Evolutionary conservation across 2,329 filamentous ascomycete genomes (phyloP).

Genomic region (Thermothelomyces thermophilus): DNA sequence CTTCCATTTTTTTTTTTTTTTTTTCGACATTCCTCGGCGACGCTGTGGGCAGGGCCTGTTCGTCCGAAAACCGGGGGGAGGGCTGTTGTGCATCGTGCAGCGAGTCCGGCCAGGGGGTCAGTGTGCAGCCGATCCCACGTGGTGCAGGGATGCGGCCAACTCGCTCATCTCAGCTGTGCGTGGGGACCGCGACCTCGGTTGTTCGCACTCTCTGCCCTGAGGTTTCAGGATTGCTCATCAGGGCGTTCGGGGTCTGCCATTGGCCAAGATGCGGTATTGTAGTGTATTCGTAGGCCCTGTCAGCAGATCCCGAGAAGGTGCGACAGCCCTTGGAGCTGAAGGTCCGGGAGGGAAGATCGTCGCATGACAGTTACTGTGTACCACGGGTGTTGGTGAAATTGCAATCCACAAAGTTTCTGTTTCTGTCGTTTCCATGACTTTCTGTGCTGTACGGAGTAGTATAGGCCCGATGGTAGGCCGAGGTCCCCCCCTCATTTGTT

Average conservation of each 20-base stretch:
- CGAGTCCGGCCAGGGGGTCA: neutral
- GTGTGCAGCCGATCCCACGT: constrained; percentile 9
- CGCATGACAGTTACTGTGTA: neutral
- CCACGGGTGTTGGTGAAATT: neutral
- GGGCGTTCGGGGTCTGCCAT: neutral
- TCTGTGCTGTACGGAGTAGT: constrained; percentile 2
- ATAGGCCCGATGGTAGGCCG: no score
- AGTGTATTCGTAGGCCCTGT: neutral
- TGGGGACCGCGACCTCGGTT: constrained; percentile 10
- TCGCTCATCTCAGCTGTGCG: neutral
- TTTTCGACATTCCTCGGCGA: neutral
- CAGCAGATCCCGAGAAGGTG: neutral
- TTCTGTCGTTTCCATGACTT: neutral
- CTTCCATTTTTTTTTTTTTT: neutral
- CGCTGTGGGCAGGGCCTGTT: neutral
- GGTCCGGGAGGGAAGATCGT: constrained; percentile 4
- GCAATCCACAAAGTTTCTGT: neutral
- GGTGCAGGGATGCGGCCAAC: constrained; percentile 8
- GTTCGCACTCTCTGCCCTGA: no score
- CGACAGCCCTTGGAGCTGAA: constrained; percentile 1
- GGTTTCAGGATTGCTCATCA: constrained; percentile 9
- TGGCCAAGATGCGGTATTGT: constrained; percentile 1
- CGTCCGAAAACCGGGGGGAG: neutral
- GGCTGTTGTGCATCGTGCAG: neutral
- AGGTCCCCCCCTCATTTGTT: constrained; percentile 2